Evolutionary conservation across 192 early-diverging fungal genomes (phyloP).

Genomic region (Backusella westeae): DNA sequence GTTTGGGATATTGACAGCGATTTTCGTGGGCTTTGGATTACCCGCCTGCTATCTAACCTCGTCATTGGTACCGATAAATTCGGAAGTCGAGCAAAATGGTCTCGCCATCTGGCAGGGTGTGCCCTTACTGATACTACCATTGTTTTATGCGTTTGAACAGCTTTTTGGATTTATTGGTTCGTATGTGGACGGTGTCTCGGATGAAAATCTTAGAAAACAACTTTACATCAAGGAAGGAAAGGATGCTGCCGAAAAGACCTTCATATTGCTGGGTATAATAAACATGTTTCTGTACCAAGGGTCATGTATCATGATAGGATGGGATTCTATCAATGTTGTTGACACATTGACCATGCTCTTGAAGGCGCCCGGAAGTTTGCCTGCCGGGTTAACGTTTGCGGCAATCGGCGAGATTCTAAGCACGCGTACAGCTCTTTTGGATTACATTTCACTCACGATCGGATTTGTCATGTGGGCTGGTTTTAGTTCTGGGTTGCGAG

Average conservation of each 20-base stretch:
- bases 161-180: neutral
- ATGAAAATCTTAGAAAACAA: neutral
- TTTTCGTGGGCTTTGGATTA: neutral
- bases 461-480: conserved; percentile 12
- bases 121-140: neutral
- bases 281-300: conserved; percentile 17
- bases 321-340: neutral
- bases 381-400: neutral
- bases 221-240: conserved; percentile 9
- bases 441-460: neutral
- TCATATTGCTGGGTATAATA: conserved; percentile 10
- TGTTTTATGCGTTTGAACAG: neutral
- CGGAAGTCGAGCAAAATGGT: neutral
- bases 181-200: neutral
- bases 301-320: neutral
- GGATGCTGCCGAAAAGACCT: conserved; percentile 2
- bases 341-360: conserved; percentile 13
- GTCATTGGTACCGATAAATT: neutral
- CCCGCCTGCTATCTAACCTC: neutral
- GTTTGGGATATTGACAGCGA: neutral
- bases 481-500: neutral
- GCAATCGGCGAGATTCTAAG: neutral
- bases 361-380: neutral
- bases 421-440: neutral
- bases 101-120: neutral